Evolutionary conservation across 768 basidiomycete genomes (phyloP), one percentile per base, ranked within the genome.

Genomic region (Lactifluus volemus): DNA sequence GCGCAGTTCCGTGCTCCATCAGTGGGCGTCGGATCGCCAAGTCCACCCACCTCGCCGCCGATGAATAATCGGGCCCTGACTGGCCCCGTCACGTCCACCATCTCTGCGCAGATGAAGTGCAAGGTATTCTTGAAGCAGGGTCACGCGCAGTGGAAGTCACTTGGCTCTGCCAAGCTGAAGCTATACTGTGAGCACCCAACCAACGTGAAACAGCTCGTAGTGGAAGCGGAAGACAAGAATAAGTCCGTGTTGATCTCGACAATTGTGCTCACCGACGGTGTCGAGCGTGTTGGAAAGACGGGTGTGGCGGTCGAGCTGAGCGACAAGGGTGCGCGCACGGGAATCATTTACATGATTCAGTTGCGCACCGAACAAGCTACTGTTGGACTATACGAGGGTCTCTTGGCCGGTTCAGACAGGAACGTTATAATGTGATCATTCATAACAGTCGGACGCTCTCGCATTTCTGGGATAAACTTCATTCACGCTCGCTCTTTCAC

Each of bases 251-350:
- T 98, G 45, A 94, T 99, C 64, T 96, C 92, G 45, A 98, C 97
- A 6, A 97, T 98, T 63, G 91, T 99, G 34, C 77, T 98, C 54
- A 92, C 87, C 5, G 95, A 98, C 71, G 97, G 95, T 8, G 96
- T 98, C 30, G 97, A 99, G 74, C 81, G 96, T 49, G 96, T 99
- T n/a, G 97, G 92, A 21, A 98, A 96, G 76, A 98, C 96, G 2
- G 97, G 97, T 14, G 88, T 99, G 44, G 97, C 97, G 49, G 87
- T 99, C 64, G 96, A 98, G 73, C 75, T 99, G 54, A 94, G 91
- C 72, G 91, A 95, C 76, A 80, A 85, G 59, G 97, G 97, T n/a
- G 73, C 82, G 52, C 82, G 96, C 61, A 95, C 95, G 14, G 97
- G 96, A 29, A 84, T 98, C 70, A 78, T 98, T 58, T 97, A 99